Base-by-base conservation (phyloP, 768 basidiomycete genomes). In the Tremella yokohamensis region DNA sequence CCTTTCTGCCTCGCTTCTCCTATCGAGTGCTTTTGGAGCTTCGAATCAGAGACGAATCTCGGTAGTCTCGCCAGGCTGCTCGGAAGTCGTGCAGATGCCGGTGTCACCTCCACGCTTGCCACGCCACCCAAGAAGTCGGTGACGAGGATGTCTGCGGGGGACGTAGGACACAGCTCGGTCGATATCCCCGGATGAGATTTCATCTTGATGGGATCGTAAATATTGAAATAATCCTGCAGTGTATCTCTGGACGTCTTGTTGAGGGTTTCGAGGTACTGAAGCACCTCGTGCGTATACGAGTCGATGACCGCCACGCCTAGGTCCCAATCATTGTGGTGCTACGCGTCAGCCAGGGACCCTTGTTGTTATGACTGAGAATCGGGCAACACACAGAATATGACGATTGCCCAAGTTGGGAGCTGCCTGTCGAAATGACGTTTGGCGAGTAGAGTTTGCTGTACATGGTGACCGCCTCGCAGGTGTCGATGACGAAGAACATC, bases 401-500 rank as follows among this genome's bases (percentile, higher is more conserved):
- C 71, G 86, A 96, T 77, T 98, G 88, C 40, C 83, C 87, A 24
- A 93, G 78, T 51, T 83, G 78, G 8, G 90, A 89, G 0, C 89
- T 92, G 0, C 90, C 93, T 0, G 90, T 91, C 0, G 93, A 90
- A 2, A 94, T 83, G 50, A 97, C 86, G 65, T 93, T 90, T 0
- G 91, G 91, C 1, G 90, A 92, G 76, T 93, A 93, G 65, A 94
- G 84, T 71, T 91, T 88, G 52, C 86, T 85, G 72, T 89, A 97
- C 85, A 99, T 86, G 3, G 89, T 90, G 72, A 90, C 94, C 24
- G 94, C 96, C 77, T 99, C 92, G 73, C 94, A 99, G 0, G 94
- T 98, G 69, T 99, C 94, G 58, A 93, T 86, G 89, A 98, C 97
- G 80, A 94, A 96, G 69, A 99, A 83, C 49, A 99, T 84, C 75